A percentile compares a stretch with the other conserved stretches of the same genome.
Conservation (phyloP, 2,329 filamentous ascomycete genomes). For the Fusarium coicis region DNA sequence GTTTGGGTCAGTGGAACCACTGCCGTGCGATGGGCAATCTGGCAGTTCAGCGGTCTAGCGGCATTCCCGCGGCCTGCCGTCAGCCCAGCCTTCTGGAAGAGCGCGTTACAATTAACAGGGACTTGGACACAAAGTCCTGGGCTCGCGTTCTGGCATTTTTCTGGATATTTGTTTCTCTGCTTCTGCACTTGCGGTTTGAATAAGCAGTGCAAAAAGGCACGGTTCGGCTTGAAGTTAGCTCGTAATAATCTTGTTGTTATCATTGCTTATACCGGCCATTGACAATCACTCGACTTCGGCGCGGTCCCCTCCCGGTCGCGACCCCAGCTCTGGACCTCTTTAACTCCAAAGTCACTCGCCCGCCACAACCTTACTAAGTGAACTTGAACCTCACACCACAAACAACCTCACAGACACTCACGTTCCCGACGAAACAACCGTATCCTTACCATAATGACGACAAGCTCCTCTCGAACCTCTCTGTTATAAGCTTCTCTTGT, state of each 20-base stretch:
- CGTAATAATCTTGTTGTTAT: not conserved
- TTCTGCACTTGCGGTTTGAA: not conserved
- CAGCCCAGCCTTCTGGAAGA: slow-evolving; percentile 26
- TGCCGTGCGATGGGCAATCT: not conserved
- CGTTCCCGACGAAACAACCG: not conserved
- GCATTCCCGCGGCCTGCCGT: not conserved
- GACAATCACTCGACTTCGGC: not conserved
- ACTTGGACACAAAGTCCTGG: not conserved
- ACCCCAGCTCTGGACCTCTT: slow-evolving; percentile 27
- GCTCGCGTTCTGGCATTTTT: slow-evolving; percentile 16
- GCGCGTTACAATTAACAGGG: slow-evolving; percentile 29
- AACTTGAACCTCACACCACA: slow-evolving; percentile 36
- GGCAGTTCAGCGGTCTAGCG: slow-evolving; percentile 23
- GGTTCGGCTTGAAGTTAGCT: not conserved
- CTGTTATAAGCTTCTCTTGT: slow-evolving; percentile 15
- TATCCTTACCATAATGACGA: slow-evolving; percentile 36
- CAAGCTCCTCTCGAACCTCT: not conserved
- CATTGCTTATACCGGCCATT: not conserved
- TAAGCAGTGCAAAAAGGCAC: not conserved
- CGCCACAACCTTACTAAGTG: slow-evolving; percentile 29
- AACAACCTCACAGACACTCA: not conserved
- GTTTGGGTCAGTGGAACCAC: not conserved
- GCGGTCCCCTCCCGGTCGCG: slow-evolving; percentile 32
- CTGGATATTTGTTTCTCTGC: not conserved
- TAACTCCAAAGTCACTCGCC: slow-evolving; percentile 22